Evolutionary conservation across 371 early-diverging fungal genomes (phyloP), one percentile per base, ranked within the genome.

Genomic region (Apophysomyces trapeziformis): DNA sequence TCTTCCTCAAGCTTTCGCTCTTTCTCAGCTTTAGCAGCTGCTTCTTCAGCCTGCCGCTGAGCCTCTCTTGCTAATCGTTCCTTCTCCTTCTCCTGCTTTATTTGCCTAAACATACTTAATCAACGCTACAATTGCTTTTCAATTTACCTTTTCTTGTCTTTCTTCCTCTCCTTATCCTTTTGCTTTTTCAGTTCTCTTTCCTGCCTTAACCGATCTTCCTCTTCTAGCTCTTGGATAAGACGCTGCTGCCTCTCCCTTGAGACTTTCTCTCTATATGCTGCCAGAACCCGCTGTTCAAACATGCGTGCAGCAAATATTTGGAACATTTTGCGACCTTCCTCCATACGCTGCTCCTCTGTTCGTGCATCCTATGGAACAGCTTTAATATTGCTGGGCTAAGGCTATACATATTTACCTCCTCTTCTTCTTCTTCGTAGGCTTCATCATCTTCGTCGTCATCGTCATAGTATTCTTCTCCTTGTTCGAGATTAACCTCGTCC

Each of bases 281-380:
- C 85, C 43, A 96, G 76, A 1, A 96, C 95, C 14, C 96, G 88
- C 68, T 96, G 96, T 76, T 96, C 97, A 87, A 97, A 96, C 89
- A 96, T 92, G 56, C 93, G 90, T 21, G 97, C 96, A 11, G 96
- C 96, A 84, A 96, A 95, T 21, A 95, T 90, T 72, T 95, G 96
- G 69, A 97, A 96, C 92, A 95, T 94, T 16, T 89, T 86, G 11
- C 96, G 88, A 3, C 95, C 93, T 68, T 96, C 95, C 68, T 96
- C 95, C 85, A 93, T 92, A 21, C 94, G 88, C 66, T 92, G 92
- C 71, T 95, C 95, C 64, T 92, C 91, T 6, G 90, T 90, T 76
- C 89, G 69, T 5, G 83, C 69, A 68, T 92, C 92, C 92, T 92
- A 68, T n/a, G 47, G 64, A 35, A 54, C 21, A 18, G 21, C 9